These are phyloP conservation scores for Ophiostoma montium DNA, from an alignment of 2,329 filamentous ascomycete species.

Conservation along the genomic window DNA sequence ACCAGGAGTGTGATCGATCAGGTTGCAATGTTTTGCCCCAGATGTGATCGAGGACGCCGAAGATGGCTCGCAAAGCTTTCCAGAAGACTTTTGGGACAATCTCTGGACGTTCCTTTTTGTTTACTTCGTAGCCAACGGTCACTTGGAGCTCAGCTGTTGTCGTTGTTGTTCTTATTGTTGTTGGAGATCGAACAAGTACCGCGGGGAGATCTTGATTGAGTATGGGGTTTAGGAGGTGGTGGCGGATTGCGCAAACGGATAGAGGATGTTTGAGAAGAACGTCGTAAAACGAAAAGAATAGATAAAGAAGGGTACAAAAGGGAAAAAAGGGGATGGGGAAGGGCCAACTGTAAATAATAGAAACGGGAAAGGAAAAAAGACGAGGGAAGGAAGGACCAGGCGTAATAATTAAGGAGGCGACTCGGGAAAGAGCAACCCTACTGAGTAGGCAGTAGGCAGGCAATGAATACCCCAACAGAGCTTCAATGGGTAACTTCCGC, in stretches of 20 bases:
- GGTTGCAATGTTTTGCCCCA: too few relatives aligned
- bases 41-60: too few relatives aligned
- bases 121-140: too few relatives aligned
- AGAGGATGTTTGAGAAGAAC: neutral
- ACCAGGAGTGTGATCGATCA: too few relatives aligned
- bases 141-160: too few relatives aligned
- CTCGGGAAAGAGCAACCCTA: neutral
- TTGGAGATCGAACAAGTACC: too few relatives aligned
- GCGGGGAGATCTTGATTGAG: too few relatives aligned
- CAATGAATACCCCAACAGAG: neutral
- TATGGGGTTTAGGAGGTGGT: neutral
- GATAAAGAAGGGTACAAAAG: neutral
- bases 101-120: too few relatives aligned
- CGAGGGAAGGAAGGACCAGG: neutral
- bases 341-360: neutral
- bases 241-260: neutral
- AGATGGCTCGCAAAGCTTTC: too few relatives aligned
- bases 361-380: neutral
- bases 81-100: too few relatives aligned
- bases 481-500: neutral
- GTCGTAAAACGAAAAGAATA: neutral
- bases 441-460: neutral
- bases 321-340: neutral
- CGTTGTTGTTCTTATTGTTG: too few relatives aligned
- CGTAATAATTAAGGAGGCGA: neutral